Conservation (phyloP, 176 grass and related monocot species). For the Avena sativa region DNA sequence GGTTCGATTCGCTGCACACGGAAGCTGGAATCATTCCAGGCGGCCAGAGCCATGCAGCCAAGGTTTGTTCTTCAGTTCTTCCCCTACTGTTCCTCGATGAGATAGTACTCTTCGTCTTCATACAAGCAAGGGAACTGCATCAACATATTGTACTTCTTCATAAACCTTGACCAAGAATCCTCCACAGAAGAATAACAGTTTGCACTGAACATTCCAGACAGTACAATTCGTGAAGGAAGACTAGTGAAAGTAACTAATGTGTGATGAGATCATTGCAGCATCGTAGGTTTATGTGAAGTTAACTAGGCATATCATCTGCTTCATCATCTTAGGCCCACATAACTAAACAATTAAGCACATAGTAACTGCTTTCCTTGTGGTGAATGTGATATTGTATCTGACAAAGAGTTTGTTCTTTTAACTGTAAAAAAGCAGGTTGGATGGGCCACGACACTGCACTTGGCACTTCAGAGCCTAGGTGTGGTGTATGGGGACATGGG, state of each 20-base stretch:
- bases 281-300: not conserved
- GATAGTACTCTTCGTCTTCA: not conserved
- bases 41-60: constrained; percentile 38
- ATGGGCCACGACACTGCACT: constrained; percentile 56
- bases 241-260: constrained; percentile 4
- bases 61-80: constrained; percentile 46
- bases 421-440: constrained; percentile 50
- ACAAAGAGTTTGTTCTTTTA: constrained; percentile 8
- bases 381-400: constrained; percentile 27
- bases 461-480: constrained; percentile 78
- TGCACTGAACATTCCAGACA: not conserved
- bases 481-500: constrained; percentile 81
- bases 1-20: constrained; percentile 65
- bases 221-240: not conserved
- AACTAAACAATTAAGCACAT: not conserved
- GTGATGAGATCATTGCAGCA: not conserved
- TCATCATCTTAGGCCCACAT: constrained; percentile 22
- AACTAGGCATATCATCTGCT: not conserved
- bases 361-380: not conserved
- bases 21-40: constrained; percentile 56
- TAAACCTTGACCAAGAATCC: not conserved
- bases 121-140: no score
- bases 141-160: not conserved
- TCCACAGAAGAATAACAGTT: not conserved
- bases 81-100: constrained; percentile 19